Evolutionary conservation across 106 monocot species (phyloP).

Genomic region (Dioscorea zingiberensis): DNA sequence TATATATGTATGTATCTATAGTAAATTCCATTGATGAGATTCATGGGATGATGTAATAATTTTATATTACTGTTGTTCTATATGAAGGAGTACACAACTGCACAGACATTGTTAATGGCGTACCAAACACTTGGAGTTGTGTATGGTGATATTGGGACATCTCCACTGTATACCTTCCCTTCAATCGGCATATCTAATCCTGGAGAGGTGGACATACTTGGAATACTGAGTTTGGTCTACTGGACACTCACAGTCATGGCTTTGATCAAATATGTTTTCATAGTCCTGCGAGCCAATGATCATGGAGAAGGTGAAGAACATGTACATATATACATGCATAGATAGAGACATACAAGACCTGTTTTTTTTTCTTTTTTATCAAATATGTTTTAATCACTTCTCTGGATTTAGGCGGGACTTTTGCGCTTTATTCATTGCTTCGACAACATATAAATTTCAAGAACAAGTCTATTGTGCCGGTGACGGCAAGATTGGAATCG

Average conservation of each 20-base stretch:
- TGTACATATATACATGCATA: background rate
- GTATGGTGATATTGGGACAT: slow-evolving; percentile 62
- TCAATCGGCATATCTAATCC: slow-evolving; percentile 32
- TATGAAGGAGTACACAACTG: slow-evolving; percentile 19
- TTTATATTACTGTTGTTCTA: slow-evolving; percentile 1
- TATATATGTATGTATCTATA: too few species aligned
- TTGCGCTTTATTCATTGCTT: slow-evolving; percentile 56
- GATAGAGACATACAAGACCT: background rate
- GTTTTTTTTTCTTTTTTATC: background rate
- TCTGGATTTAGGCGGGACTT: slow-evolving; percentile 47
- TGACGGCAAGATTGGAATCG: slow-evolving; percentile 15
- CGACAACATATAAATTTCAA: slow-evolving; percentile 45
- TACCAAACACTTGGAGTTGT: slow-evolving; percentile 65
- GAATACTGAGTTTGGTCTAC: slow-evolving; percentile 46
- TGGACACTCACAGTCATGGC: slow-evolving; percentile 53
- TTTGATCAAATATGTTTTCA: slow-evolving; percentile 49
- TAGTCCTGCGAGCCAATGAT: slow-evolving; percentile 55
- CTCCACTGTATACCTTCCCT: slow-evolving; percentile 58
- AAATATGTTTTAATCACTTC: background rate
- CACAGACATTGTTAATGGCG: slow-evolving; percentile 30
- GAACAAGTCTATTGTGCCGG: slow-evolving; percentile 26
- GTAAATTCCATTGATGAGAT: too few species aligned
- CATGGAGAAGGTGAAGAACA: slow-evolving; percentile 53
- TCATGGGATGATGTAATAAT: background rate
- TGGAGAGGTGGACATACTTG: slow-evolving; percentile 37